Base-by-base conservation (phyloP, 1,284 basidiomycete species). In the Pseudozyma hubeiensis region DNA sequence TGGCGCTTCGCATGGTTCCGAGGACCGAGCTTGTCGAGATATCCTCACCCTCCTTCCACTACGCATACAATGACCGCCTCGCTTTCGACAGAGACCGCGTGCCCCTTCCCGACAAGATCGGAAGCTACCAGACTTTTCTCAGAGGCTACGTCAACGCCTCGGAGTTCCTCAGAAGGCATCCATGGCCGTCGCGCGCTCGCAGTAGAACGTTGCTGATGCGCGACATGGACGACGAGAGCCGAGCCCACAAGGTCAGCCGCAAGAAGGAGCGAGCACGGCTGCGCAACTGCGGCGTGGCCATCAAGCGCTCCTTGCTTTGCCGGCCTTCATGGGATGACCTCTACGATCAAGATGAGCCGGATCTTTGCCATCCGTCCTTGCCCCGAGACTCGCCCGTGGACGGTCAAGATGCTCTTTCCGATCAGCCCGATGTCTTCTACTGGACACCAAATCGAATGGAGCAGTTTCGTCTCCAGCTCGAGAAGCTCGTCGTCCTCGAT, bases 61-160 rank as follows among this genome's bases (percentile, higher is more conserved):
- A 84, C 45, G 62, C 73, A 29, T 82, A 77, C 60, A 57, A 54
- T 29, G 79, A 81, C 51, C 72, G 81, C n/a, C 52, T 53, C n/a
- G 75, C 74, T 1, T 75, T 59, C 40, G 80, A 80, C 31, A 56
- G 56, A 30, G 60, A 73, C n/a, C 16, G 30, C 11, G 41, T 60
- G 3, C 64, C 70, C 5, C 57, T 79, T 3, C 80, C 80, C 9
- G 55, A 64, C 43, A 82, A 82, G 86, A 90, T 94, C 44, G 94
- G 94, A 1, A 93, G 92, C 78, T 91, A 94, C 88, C 93, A 97
- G 81, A 90, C 90, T 59, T 96, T 96, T 85, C 86, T 95, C 77
- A 89, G 92, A 68, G 93, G 93, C 14, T 96, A 89, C 79, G 88
- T 90, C 85, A 94, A 95, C 84, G 92, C 92, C 0, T 92, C 92